A percentile compares a stretch with the other conserved stretches of the same genome.
phyloP scores from a whole-genome alignment of 2,329 filamentous ascomycete genomes.

The Plenodomus lindquistii region DNA sequence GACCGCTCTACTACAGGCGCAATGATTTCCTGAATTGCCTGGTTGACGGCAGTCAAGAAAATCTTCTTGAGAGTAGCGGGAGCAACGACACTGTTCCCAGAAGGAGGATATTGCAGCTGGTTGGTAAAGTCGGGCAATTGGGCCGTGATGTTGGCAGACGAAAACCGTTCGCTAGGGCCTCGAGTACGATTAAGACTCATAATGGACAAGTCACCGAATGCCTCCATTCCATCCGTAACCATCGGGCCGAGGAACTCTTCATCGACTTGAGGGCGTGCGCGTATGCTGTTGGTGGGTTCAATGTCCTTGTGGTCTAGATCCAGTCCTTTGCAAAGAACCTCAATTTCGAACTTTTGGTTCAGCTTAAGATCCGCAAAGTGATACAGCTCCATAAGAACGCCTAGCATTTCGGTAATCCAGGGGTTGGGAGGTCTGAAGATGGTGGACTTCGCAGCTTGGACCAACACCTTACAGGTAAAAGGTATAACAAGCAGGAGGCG shows the following conservation, averaged over 20 bases:
- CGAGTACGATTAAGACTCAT: constrained; percentile 65
- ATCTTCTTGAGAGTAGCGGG: constrained; percentile 69
- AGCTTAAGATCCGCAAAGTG: constrained; percentile 91
- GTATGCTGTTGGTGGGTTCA: constrained; percentile 82
- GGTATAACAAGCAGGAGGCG: constrained; percentile 90
- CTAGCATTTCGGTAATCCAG: constrained; percentile 96
- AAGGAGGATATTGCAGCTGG: constrained; percentile 74
- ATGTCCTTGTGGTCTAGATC: constrained; percentile 91
- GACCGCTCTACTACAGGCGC: constrained; percentile 96
- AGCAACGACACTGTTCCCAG: constrained; percentile 71
- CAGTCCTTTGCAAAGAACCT: constrained; percentile 92
- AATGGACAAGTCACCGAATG: constrained; percentile 76
- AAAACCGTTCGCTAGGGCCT: constrained; percentile 72
- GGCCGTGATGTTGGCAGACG: constrained; percentile 75
- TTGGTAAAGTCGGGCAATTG: constrained; percentile 82
- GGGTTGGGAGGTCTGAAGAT: constrained; percentile 95
- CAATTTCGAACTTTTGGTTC: constrained; percentile 98
- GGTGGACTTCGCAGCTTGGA: constrained; percentile 80
- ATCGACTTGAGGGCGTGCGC: constrained; percentile 71
- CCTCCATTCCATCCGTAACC: constrained; percentile 70
- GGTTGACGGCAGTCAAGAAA: constrained; percentile 81
- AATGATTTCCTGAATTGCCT: constrained; percentile 94
- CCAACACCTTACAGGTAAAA: constrained; percentile 94
- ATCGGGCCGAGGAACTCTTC: constrained; percentile 57
- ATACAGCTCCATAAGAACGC: constrained; percentile 89